Conservation (phyloP, 176 grass and related monocot genomes). For the Rhynchospora breviuscula region DNA sequence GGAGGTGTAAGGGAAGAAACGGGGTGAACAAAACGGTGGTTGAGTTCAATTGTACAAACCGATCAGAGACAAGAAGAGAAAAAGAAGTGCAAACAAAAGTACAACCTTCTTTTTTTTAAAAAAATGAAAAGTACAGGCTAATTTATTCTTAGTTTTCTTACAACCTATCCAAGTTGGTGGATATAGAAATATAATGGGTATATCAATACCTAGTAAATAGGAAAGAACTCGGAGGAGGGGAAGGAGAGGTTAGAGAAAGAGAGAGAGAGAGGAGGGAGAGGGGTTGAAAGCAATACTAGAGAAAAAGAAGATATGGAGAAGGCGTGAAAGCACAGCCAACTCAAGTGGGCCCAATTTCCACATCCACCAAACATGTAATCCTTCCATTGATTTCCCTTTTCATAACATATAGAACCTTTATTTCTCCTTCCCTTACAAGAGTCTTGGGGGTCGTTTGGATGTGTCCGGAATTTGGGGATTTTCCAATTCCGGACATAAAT, state of each 20-base stretch:
- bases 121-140: neutral
- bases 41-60: neutral
- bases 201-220: slow-evolving; percentile 11
- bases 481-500: no score
- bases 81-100: neutral
- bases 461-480: no score
- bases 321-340: slow-evolving; percentile 27
- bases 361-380: slow-evolving; percentile 31
- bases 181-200: slow-evolving; percentile 23
- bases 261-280: neutral
- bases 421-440: slow-evolving; percentile 5
- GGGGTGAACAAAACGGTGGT: neutral
- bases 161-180: slow-evolving; percentile 12
- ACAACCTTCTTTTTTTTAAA: neutral
- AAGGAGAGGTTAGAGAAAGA: neutral
- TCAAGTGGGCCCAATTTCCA: slow-evolving; percentile 2
- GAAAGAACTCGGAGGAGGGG: neutral
- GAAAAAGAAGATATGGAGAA: slow-evolving; percentile 27
- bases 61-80: slow-evolving; percentile 4
- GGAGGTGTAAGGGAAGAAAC: neutral
- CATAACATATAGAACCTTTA: slow-evolving; percentile 16
- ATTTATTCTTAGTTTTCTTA: slow-evolving; percentile 19
- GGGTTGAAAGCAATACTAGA: slow-evolving; percentile 6
- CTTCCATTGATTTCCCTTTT: slow-evolving; percentile 15
- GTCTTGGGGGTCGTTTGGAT: no score